These are phyloP conservation scores for Dentipellis fragilis DNA, from an alignment of 768 basidiomycete genomes.

Conservation along the genomic window DNA sequence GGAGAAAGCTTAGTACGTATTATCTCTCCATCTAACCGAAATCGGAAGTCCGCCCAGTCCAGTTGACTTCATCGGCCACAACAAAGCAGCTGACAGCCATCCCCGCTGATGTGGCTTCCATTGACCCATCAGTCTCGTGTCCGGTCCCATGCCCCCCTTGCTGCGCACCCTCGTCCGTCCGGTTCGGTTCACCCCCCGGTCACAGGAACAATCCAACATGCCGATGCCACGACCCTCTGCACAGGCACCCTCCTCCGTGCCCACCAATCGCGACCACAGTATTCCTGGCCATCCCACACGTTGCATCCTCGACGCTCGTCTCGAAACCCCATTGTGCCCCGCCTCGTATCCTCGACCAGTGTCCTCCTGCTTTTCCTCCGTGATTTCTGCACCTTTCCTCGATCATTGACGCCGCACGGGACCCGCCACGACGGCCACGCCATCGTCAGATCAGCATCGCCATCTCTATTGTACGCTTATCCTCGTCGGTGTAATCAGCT, in stretches of 20 bases:
- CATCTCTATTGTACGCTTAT: too few relatives aligned
- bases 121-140: background rate
- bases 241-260: background rate
- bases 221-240: background rate
- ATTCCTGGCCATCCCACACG: background rate
- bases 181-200: background rate
- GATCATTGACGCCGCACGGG: too few relatives aligned
- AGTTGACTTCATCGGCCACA: background rate
- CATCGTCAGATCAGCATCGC: too few relatives aligned
- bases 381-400: too few relatives aligned
- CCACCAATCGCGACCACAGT: background rate
- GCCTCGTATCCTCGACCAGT: too few relatives aligned
- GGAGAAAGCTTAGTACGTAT: background rate
- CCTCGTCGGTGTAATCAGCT: too few relatives aligned
- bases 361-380: too few relatives aligned
- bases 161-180: background rate
- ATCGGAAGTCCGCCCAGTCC: background rate
- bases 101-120: background rate
- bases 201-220: conserved; percentile 2
- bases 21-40: background rate
- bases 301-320: background rate
- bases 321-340: background rate
- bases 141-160: background rate
- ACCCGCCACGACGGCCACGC: too few relatives aligned
- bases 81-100: background rate